phyloP scores from a whole-genome alignment of 1,284 basidiomycete genomes.

The Trichosporon sp. region DNA sequence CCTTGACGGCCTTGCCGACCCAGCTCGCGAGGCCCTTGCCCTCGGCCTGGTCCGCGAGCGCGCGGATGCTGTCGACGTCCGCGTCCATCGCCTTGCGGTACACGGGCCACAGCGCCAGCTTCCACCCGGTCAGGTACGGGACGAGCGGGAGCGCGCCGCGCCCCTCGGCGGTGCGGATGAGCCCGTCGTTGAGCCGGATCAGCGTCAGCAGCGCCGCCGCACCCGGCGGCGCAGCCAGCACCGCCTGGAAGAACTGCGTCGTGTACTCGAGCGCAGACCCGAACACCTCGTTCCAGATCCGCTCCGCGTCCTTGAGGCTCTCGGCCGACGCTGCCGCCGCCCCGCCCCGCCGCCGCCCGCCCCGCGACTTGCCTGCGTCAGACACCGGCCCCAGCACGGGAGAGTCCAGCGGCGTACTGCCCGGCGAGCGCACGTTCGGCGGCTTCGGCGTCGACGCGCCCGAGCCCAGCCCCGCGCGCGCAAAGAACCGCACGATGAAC shows the following conservation, averaged over 20 bases:
- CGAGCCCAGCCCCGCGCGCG: constrained; percentile 14
- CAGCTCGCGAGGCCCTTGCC: constrained; percentile 44
- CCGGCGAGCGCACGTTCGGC: constrained; percentile 10
- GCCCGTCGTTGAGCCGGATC: constrained; percentile 77
- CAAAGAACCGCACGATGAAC: constrained; percentile 79
- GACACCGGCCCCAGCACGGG: constrained; percentile 30
- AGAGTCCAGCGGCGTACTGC: constrained; percentile 31
- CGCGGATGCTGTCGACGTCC: constrained; percentile 73
- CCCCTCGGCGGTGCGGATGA: constrained; percentile 66
- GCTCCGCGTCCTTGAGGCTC: constrained; percentile 45
- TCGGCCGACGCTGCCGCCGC: constrained; percentile 37
- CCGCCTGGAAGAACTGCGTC: constrained; percentile 48
- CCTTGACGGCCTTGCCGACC: constrained; percentile 64
- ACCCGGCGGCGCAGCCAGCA: constrained; percentile 56
- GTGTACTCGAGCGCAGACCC: constrained; percentile 81
- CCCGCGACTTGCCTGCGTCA: constrained; percentile 27
- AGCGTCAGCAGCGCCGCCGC: constrained; percentile 74
- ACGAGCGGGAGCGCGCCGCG: constrained; percentile 73
- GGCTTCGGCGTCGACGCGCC: neutral
- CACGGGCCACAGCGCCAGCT: constrained; percentile 81
- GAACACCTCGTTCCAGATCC: constrained; percentile 82
- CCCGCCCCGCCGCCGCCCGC: neutral
- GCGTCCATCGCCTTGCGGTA: constrained; percentile 85
- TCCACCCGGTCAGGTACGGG: constrained; percentile 68
- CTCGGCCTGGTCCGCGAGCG: constrained; percentile 67